A percentile compares a stretch with the other conserved stretches of the same genome.
These are phyloP conservation scores for Dentipellis sp. DNA, from an alignment of 768 basidiomycete species.

Conservation along the genomic window DNA sequence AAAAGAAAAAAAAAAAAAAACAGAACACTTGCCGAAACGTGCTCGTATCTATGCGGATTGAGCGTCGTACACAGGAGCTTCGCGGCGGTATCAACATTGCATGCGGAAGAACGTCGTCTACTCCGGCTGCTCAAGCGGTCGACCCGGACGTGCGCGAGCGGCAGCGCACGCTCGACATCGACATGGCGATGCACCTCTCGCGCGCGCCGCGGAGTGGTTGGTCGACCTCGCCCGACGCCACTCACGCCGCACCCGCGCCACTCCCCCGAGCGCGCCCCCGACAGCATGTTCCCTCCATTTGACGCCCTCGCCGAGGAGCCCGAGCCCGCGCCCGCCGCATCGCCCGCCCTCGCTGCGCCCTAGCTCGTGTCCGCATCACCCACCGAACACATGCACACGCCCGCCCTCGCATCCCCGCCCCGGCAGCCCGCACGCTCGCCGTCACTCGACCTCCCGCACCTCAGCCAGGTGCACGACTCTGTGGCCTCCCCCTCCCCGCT, in stretches of 20 bases:
- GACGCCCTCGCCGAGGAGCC: slow-evolving; percentile 39
- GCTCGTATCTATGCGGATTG: no score
- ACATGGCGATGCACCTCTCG: slow-evolving; percentile 80
- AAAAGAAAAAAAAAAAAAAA: no score
- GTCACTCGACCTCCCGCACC: slow-evolving; percentile 4
- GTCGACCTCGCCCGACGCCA: slow-evolving; percentile 8
- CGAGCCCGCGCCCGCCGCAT: slow-evolving; percentile 33
- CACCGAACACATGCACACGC: no score
- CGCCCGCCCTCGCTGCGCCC: slow-evolving; percentile 21
- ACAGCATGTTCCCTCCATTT: slow-evolving; percentile 30
- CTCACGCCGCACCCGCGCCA: slow-evolving; percentile 16
- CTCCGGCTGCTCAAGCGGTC: no score
- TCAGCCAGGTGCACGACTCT: slow-evolving; percentile 32
- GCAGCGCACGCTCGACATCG: slow-evolving; percentile 89
- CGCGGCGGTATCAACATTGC: no score
- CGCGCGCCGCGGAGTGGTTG: slow-evolving; percentile 60
- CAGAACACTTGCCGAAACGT: no score
- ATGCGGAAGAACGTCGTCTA: no score
- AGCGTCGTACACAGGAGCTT: no score
- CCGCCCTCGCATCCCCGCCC: neutral
- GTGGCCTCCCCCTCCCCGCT: slow-evolving; percentile 14
- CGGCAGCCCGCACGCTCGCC: neutral
- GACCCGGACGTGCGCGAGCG: slow-evolving; percentile 75
- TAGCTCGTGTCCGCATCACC: neutral
- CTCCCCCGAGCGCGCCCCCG: slow-evolving; percentile 19